Conservation (phyloP, 306 rosid genomes). For the Trifolium fragiferum region DNA sequence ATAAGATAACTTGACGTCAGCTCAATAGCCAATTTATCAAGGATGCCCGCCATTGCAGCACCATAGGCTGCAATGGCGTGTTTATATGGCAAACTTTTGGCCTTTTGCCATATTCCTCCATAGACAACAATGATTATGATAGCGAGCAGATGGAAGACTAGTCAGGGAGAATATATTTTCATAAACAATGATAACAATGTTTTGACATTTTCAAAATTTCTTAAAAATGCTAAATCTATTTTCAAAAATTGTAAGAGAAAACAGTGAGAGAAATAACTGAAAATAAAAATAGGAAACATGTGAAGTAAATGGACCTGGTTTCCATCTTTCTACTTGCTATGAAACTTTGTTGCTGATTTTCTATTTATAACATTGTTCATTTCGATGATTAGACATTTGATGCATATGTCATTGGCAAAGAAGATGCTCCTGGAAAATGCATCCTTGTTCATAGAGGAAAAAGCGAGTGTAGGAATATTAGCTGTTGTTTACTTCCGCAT, state of each 20-base stretch:
- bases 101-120: no score
- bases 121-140: no score
- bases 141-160: no score
- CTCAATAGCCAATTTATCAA: not conserved
- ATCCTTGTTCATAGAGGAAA: conserved; percentile 18
- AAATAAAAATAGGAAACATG: not conserved
- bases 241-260: not conserved
- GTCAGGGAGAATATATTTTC: no score
- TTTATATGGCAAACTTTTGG: no score
- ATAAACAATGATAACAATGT: not conserved
- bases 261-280: not conserved
- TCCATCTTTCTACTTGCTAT: conserved; percentile 17
- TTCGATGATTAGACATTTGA: conserved; percentile 65
- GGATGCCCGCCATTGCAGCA: not conserved
- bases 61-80: no score
- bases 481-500: not conserved
- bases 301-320: conserved; percentile 1
- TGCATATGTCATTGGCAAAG: conserved; percentile 81
- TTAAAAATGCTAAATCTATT: not conserved
- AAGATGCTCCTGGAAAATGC: conserved; percentile 88
- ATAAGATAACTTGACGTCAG: no score
- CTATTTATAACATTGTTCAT: conserved; percentile 14
- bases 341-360: conserved; percentile 29
- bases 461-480: conserved; percentile 40
- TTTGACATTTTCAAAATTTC: not conserved